Conservation (phyloP, 1,284 basidiomycete genomes). For the Trichosporon faecale region DNA sequence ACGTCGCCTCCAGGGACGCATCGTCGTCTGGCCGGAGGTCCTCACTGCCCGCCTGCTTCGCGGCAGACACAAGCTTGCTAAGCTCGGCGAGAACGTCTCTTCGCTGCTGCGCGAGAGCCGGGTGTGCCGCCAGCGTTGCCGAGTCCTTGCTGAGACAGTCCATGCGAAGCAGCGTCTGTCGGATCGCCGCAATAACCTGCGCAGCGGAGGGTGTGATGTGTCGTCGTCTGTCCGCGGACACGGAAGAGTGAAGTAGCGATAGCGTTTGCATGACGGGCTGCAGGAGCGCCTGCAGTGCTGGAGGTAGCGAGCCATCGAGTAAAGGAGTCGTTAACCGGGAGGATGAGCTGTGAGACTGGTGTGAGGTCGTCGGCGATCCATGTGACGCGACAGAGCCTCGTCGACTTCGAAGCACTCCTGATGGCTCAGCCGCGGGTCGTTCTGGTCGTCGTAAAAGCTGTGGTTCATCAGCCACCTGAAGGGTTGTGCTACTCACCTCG, state of each 20-base stretch:
- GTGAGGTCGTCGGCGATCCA: slow-evolving; percentile 11
- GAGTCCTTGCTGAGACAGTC: slow-evolving; percentile 84
- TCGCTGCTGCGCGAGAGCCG: slow-evolving; percentile 69
- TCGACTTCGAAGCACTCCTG: background rate
- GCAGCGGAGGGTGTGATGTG: slow-evolving; percentile 57
- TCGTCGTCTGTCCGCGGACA: slow-evolving; percentile 62
- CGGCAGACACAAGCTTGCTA: slow-evolving; percentile 77
- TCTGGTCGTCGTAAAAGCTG: background rate
- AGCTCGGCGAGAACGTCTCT: slow-evolving; percentile 79
- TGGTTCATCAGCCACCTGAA: background rate
- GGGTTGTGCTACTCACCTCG: slow-evolving; percentile 26
- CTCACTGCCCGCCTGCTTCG: slow-evolving; percentile 60
- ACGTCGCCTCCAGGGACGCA: slow-evolving; percentile 49
- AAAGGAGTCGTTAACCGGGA: background rate
- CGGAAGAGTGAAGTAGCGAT: slow-evolving; percentile 78
- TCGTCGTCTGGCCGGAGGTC: slow-evolving; percentile 35
- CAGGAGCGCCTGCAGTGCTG: slow-evolving; percentile 45
- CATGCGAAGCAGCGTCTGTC: slow-evolving; percentile 78
- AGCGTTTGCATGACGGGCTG: slow-evolving; percentile 71
- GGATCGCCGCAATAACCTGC: slow-evolving; percentile 90
- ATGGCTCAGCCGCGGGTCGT: background rate
- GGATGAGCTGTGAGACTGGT: slow-evolving; percentile 3
- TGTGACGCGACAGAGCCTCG: slow-evolving; percentile 13
- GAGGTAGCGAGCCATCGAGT: slow-evolving; percentile 18
- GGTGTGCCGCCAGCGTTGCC: slow-evolving; percentile 64